Evolutionary conservation across 1,284 basidiomycete genomes (phyloP).

Genomic region (Entoloma clypeatum): DNA sequence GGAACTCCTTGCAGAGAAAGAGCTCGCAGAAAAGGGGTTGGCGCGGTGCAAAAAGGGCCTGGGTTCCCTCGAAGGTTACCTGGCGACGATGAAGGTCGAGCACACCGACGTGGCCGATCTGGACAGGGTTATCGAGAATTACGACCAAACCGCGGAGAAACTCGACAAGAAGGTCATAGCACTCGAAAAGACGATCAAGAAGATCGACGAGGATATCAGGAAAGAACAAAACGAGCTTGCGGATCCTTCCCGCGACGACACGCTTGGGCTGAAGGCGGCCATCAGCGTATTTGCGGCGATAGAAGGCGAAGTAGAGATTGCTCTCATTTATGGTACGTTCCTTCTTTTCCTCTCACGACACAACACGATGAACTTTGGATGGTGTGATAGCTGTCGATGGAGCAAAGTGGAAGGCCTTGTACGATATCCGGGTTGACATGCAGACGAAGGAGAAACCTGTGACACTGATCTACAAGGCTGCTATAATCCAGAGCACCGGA

Average conservation of each 20-base stretch:
- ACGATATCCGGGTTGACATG: slow-evolving; percentile 35
- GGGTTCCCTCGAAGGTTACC: slow-evolving; percentile 22
- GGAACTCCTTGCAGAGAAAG: slow-evolving; percentile 20
- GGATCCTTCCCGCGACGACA: slow-evolving; percentile 2
- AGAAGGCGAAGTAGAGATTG: slow-evolving; percentile 28
- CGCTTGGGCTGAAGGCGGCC: slow-evolving; percentile 14
- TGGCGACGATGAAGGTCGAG: slow-evolving; percentile 21
- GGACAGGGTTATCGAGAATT: slow-evolving; percentile 15
- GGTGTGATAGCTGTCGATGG: slow-evolving; percentile 27
- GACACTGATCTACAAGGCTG: slow-evolving; percentile 31
- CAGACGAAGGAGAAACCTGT: slow-evolving; percentile 28
- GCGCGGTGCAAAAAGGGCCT: slow-evolving; percentile 21
- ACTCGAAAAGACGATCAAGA: slow-evolving; percentile 15
- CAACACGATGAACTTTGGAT: slow-evolving; percentile 21
- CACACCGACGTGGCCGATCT: slow-evolving; percentile 14
- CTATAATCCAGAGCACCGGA: slow-evolving; percentile 32
- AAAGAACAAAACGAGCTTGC: slow-evolving; percentile 7
- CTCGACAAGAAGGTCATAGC: slow-evolving; percentile 16
- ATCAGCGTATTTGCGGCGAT: slow-evolving; percentile 25
- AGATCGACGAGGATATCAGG: slow-evolving; percentile 15
- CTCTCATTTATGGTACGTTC: slow-evolving; percentile 35
- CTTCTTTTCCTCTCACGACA: neutral
- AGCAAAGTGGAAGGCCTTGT: slow-evolving; percentile 30
- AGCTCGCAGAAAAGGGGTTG: slow-evolving; percentile 21
- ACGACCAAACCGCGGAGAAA: slow-evolving; percentile 16